Percentiles rank a stretch among this genome's conserved stretches.
Conservation (phyloP, 805 yeast genomes). For the Allodekkera sacchari region DNA sequence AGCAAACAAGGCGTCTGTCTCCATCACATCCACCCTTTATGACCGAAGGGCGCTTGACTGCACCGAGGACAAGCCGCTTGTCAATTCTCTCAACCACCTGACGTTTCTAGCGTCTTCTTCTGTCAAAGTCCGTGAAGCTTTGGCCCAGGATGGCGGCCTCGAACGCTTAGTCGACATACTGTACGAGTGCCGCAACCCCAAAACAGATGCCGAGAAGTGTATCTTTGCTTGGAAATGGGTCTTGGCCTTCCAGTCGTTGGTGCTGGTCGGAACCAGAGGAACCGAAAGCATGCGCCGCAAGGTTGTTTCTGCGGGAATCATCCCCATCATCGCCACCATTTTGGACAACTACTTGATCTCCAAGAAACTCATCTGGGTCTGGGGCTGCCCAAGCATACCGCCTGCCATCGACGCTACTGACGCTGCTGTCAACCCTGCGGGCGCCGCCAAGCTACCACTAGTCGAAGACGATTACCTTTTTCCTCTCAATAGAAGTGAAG, state of each 20-base stretch:
- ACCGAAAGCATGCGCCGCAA: conserved; percentile 77
- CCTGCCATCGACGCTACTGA: too few relatives aligned
- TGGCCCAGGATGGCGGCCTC: conserved; percentile 84
- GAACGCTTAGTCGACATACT: conserved; percentile 81
- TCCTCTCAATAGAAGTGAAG: too few relatives aligned
- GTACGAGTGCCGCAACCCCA: conserved; percentile 58
- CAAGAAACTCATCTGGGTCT: conserved; percentile 1
- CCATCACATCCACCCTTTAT: conserved; percentile 80
- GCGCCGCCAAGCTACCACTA: too few relatives aligned
- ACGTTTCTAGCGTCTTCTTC: conserved; percentile 81
- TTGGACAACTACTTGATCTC: conserved; percentile 68
- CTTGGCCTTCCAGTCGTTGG: conserved; percentile 84
- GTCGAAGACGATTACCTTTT: too few relatives aligned
- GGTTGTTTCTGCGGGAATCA: conserved; percentile 84
- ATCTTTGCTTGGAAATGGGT: conserved; percentile 95
- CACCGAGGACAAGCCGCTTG: conserved; percentile 81
- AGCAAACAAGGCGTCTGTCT: conserved; percentile 84
- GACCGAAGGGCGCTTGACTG: conserved; percentile 91
- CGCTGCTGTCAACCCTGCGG: too few relatives aligned
- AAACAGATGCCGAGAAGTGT: conserved; percentile 33
- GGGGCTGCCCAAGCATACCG: too few relatives aligned
- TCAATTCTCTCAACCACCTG: conserved; percentile 83
- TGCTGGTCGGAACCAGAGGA: conserved; percentile 87
- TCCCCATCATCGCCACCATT: conserved; percentile 86
- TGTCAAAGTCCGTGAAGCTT: conserved; percentile 83